Percentiles rank a stretch among this genome's conserved stretches.
phyloP scores from a whole-genome alignment of 2,329 filamentous ascomycete genomes.

The Talaromyces marneffei region DNA sequence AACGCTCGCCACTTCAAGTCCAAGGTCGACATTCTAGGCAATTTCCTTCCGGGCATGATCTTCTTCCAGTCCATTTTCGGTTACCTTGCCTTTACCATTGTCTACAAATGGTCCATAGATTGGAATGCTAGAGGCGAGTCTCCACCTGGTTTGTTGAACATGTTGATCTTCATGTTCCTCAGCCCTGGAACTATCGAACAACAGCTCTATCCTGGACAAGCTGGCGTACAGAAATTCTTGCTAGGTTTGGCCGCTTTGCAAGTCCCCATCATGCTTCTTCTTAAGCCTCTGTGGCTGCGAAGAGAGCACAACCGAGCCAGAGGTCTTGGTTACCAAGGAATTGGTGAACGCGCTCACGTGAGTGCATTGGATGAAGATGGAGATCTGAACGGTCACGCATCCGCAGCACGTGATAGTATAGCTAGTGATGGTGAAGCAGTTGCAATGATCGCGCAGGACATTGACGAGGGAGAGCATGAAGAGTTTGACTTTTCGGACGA shows the following conservation, averaged over 20 bases:
- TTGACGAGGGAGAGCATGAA: constrained; percentile 75
- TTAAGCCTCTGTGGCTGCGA: constrained; percentile 93
- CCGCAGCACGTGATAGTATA: constrained; percentile 59
- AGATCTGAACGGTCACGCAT: constrained; percentile 57
- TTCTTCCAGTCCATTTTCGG: constrained; percentile 99
- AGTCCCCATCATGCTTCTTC: constrained; percentile 83
- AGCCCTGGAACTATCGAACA: constrained; percentile 66
- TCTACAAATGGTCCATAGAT: constrained; percentile 95
- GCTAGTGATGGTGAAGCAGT: constrained; percentile 74
- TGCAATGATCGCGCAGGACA: constrained; percentile 83
- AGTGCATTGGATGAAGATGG: constrained; percentile 88
- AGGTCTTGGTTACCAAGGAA: constrained; percentile 82
- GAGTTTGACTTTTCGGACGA: constrained; percentile 96
- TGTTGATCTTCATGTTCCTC: constrained; percentile 99
- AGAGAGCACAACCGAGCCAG: constrained; percentile 88
- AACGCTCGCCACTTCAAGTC: constrained; percentile 94
- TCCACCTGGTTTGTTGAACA: constrained; percentile 89
- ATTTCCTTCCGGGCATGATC: constrained; percentile 97
- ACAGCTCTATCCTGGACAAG: constrained; percentile 72
- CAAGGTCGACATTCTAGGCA: constrained; percentile 92
- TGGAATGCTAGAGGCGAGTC: constrained; percentile 64
- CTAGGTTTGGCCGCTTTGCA: constrained; percentile 77
- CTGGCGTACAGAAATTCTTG: constrained; percentile 66
- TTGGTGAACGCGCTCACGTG: constrained; percentile 81
- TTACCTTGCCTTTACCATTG: constrained; percentile 85